Evolutionary conservation across 1,284 basidiomycete genomes (phyloP).

Genomic region (Leccinum holopus): DNA sequence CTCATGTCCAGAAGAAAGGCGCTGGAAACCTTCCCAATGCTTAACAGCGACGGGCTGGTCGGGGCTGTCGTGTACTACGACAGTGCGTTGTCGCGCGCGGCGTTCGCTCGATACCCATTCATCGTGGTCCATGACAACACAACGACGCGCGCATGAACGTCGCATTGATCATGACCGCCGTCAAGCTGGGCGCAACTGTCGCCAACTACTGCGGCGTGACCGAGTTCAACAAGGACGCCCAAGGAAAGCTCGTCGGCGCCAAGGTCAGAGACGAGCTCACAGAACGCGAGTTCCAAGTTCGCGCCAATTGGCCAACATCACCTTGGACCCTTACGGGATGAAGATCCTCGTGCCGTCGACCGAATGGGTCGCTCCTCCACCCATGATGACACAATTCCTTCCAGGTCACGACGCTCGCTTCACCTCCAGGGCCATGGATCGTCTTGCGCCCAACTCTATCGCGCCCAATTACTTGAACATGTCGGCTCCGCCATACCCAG

Average conservation of each 20-base stretch:
- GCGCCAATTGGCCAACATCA: slow-evolving; percentile 69
- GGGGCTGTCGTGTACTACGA: slow-evolving; percentile 98
- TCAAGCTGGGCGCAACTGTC: slow-evolving; percentile 87
- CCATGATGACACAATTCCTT: slow-evolving; percentile 73
- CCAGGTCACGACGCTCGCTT: slow-evolving; percentile 86
- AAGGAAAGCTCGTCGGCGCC: slow-evolving; percentile 73
- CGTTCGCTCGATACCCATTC: not conserved
- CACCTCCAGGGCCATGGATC: slow-evolving; percentile 62
- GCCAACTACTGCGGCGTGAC: slow-evolving; percentile 93
- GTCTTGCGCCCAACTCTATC: slow-evolving; percentile 82
- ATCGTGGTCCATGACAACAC: slow-evolving; percentile 73
- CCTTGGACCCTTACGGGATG: slow-evolving; percentile 74
- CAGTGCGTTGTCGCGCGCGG: slow-evolving; percentile 46
- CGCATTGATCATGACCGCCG: slow-evolving; percentile 90
- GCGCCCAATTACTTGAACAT: slow-evolving; percentile 88
- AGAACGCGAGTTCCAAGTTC: slow-evolving; percentile 80
- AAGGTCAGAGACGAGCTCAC: slow-evolving; percentile 82
- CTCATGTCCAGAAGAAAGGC: slow-evolving; percentile 93
- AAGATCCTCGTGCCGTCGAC: slow-evolving; percentile 72
- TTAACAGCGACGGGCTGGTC: slow-evolving; percentile 90
- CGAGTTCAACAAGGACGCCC: slow-evolving; percentile 67
- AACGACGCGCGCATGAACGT: slow-evolving; percentile 99
- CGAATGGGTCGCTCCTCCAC: slow-evolving; percentile 69
- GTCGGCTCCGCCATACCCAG: slow-evolving; percentile 76
- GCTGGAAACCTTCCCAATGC: slow-evolving; percentile 94